Conservation (phyloP, 1,139 yeast species). For the Blastobotrys apis region DNA sequence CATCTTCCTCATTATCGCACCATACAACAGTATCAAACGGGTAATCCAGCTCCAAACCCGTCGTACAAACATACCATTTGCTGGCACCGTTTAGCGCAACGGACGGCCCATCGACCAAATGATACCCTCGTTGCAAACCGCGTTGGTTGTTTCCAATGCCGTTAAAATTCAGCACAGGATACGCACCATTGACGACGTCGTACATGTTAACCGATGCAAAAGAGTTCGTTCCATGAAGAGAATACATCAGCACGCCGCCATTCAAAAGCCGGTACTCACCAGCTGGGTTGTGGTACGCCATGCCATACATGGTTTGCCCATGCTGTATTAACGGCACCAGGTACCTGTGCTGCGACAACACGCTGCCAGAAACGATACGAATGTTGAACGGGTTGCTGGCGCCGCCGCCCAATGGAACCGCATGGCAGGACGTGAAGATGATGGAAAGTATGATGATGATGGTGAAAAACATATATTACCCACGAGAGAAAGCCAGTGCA, state of each 20-base stretch:
- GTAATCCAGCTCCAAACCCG: neutral
- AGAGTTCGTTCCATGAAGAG: neutral
- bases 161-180: conserved; percentile 5
- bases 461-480: no score
- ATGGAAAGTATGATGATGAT: no score
- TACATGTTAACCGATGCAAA: conserved; percentile 4
- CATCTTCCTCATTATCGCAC: no score
- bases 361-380: no score
- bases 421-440: no score
- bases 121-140: conserved; percentile 1
- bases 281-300: conserved; percentile 1
- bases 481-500: no score
- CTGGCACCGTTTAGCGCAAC: neutral
- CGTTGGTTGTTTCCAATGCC: conserved; percentile 5
- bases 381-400: no score
- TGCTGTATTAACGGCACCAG: conserved; percentile 6
- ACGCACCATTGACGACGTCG: conserved; percentile 1
- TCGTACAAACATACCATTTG: conserved; percentile 3
- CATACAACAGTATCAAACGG: conserved; percentile 1
- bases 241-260: conserved; percentile 3
- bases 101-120: neutral
- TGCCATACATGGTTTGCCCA: conserved; percentile 9
- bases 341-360: no score
- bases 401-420: no score
- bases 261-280: conserved; percentile 5